Evolutionary conservation across 176 grass and related monocot species (phyloP).

Genomic region (Triticum turgidum): DNA sequence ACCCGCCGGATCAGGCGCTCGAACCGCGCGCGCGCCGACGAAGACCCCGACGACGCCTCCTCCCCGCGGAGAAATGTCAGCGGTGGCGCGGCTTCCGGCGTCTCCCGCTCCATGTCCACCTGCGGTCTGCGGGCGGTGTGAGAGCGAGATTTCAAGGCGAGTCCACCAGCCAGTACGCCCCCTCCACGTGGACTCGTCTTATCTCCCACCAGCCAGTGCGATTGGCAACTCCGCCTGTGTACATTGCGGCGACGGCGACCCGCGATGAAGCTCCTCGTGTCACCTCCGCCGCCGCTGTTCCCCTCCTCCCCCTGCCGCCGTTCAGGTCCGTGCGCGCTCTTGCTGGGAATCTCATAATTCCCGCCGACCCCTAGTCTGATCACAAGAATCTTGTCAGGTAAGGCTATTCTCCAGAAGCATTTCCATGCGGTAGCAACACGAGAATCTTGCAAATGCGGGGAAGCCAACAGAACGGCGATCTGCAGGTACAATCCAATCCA

Average conservation of each 20-base stretch:
- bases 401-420: constrained; percentile 1
- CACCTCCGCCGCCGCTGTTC: neutral
- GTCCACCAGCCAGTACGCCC: neutral
- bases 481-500: constrained; percentile 3
- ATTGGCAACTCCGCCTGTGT: neutral
- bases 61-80: constrained; percentile 63
- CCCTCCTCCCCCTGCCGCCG: neutral
- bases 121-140: neutral
- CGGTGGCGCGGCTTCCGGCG: constrained; percentile 50
- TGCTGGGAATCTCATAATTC: neutral
- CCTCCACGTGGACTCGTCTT: constrained; percentile 18
- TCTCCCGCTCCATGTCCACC: constrained; percentile 60
- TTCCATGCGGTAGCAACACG: neutral
- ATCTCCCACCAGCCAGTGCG: constrained; percentile 12
- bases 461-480: neutral
- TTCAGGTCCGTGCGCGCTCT: constrained; percentile 12
- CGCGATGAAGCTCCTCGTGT: neutral
- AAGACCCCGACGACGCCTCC: constrained; percentile 37
- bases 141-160: neutral
- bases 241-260: neutral
- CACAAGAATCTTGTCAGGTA: neutral
- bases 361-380: neutral
- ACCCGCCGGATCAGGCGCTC: constrained; percentile 74
- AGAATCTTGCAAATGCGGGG: neutral
- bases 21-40: constrained; percentile 49